These are phyloP conservation scores for Annulohypoxylon stygium DNA, from an alignment of 495 filamentous ascomycete species.

Conservation along the genomic window DNA sequence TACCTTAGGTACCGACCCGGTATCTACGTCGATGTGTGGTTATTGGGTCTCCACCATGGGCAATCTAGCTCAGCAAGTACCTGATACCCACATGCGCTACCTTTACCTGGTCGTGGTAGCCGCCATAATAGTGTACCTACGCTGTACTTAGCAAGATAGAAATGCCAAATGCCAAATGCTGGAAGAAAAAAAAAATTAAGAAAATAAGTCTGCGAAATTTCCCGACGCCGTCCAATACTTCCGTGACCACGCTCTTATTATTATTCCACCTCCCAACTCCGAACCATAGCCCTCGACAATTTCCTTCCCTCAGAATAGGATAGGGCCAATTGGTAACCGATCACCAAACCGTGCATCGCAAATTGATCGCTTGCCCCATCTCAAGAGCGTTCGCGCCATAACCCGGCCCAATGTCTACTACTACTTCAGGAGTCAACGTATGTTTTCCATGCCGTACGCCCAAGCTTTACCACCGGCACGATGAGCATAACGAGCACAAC, in stretches of 20 bases:
- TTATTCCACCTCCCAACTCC: conserved; percentile 32
- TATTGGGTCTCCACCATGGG: not conserved
- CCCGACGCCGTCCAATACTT: conserved; percentile 43
- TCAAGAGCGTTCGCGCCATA: conserved; percentile 38
- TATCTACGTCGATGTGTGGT: not conserved
- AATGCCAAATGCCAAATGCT: conserved; percentile 4
- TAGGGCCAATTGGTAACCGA: conserved; percentile 48
- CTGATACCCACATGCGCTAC: not conserved
- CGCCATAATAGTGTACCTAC: not conserved
- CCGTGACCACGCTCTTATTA: conserved; percentile 34
- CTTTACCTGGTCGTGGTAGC: not conserved
- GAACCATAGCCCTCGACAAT: conserved; percentile 40
- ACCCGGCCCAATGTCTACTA: conserved; percentile 63
- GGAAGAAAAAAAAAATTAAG: conserved; percentile 31
- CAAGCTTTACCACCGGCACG: conserved; percentile 20
- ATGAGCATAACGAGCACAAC: not conserved
- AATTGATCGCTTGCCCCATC: conserved; percentile 39
- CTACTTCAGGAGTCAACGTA: conserved; percentile 74
- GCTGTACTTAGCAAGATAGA: not conserved
- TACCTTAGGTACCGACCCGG: not conserved
- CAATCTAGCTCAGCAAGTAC: conserved; percentile 23
- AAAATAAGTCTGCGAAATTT: conserved; percentile 46
- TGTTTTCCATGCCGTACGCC: conserved; percentile 48
- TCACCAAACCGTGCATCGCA: conserved; percentile 33
- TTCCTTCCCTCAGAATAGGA: conserved; percentile 40